Conservation (phyloP, 306 rosid species). For the Castanea sativa region DNA sequence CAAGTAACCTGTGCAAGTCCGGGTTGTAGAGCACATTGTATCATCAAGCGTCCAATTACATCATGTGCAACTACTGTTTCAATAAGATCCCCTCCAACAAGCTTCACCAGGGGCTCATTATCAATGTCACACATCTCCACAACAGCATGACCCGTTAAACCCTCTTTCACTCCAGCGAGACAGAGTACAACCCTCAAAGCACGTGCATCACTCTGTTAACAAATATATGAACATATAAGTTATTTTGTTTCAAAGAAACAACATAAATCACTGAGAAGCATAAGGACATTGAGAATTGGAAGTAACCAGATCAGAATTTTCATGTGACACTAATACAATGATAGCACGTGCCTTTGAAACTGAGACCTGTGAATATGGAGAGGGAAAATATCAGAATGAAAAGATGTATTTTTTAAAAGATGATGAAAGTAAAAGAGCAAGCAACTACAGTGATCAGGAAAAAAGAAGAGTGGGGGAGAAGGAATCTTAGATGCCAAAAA, state of each 20-base stretch:
- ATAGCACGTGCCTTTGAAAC: constrained; percentile 98
- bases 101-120: constrained; percentile 95
- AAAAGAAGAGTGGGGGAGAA: neutral
- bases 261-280: constrained; percentile 18
- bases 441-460: neutral
- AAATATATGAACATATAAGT: constrained; percentile 13
- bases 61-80: constrained; percentile 99
- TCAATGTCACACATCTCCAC: constrained; percentile 99
- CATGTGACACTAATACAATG: constrained; percentile 91
- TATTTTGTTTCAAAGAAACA: constrained; percentile 9
- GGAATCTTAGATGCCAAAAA: constrained; percentile 11
- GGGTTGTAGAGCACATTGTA: constrained; percentile 97
- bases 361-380: constrained; percentile 58
- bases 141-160: constrained; percentile 86
- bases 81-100: constrained; percentile 92
- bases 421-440: constrained; percentile 3
- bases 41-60: constrained; percentile 97
- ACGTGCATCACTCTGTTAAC: constrained; percentile 89
- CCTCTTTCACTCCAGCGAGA: constrained; percentile 92
- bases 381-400: neutral
- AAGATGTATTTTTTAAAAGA: neutral
- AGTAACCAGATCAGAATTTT: constrained; percentile 93
- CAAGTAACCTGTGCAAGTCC: constrained; percentile 94
- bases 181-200: constrained; percentile 98
- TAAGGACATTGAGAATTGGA: constrained; percentile 6